Evolutionary conservation across 116 monocot genomes (phyloP).

Genomic region (Zostera marina): DNA sequence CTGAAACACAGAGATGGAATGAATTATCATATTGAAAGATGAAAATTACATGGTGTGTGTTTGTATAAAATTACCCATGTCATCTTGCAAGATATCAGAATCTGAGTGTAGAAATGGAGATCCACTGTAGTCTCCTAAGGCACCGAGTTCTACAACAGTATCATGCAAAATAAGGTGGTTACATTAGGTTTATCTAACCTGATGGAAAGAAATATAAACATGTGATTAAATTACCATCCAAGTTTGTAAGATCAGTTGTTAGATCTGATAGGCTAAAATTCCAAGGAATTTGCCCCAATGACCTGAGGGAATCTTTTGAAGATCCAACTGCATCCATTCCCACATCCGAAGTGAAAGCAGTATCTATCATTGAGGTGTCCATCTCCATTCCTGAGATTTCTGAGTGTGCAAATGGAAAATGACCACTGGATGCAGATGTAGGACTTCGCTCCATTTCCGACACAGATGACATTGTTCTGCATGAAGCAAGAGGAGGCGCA

Average conservation of each 20-base stretch:
- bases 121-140: constrained; percentile 55
- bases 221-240: constrained; percentile 43
- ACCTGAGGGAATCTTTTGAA: constrained; percentile 48
- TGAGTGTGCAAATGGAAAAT: constrained; percentile 61
- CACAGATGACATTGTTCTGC: constrained; percentile 36
- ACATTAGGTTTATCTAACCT: background rate
- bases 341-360: constrained; percentile 43
- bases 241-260: constrained; percentile 69
- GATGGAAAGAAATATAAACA: too few relatives aligned
- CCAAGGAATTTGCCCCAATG: constrained; percentile 65
- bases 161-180: background rate
- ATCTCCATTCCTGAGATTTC: constrained; percentile 75
- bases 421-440: constrained; percentile 63
- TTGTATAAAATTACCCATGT: constrained; percentile 40
- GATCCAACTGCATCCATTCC: constrained; percentile 56
- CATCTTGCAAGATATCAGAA: constrained; percentile 69
- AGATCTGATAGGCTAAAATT: constrained; percentile 83
- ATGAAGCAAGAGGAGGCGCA: constrained; percentile 16
- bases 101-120: constrained; percentile 79
- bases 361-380: constrained; percentile 48
- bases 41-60: background rate
- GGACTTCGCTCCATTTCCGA: constrained; percentile 79
- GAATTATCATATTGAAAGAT: background rate
- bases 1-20: constrained; percentile 20
- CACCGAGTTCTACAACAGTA: constrained; percentile 47